Evolutionary conservation across 148 eudicot genomes (phyloP), one percentile per base, ranked within the genome.

Genomic region (Rhododendron kiyosumense): DNA sequence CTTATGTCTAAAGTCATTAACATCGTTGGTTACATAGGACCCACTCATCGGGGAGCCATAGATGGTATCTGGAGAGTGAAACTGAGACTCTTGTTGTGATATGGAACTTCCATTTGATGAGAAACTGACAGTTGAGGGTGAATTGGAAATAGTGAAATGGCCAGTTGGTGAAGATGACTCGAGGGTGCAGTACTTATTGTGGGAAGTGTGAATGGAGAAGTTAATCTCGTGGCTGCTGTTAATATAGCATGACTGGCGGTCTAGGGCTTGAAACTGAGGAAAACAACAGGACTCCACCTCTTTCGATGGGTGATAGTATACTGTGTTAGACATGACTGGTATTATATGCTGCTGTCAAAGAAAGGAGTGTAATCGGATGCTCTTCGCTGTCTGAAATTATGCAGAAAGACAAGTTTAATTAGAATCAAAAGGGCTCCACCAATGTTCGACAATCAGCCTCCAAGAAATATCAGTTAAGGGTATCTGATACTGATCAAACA

Each of bases 81-180:
- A 87, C 1, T 86, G 91, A 46, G 78, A 83, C 43, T 89, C 89
- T 81, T 85, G 84, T 71, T 87, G 90, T 4, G 92, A 91, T 57
- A 85, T 69, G 45, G 89, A 88, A 81, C 89, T 90, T 67, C 85
- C 92, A 32, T 73, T 84, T 69, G 91, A 36, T 52, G 90, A 81
- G 88, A 90, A 90, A 88, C 81, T 81, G 84, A 89, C 41, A 80
- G 86, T 84, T 26, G 92, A 86, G 3, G 91, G 71, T 34, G 86
- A 90, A 71, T 83, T 86, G 36, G 85, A 83, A 61, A 87, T 46
- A 24, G 86, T 38, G 83, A 61, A 88, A 63, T 77, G 78, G 24
- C 92, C 89, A 4, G 86, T 77, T 34, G 88, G 87, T 34, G 92
- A 69, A 36, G 91, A 92, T 46, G 92, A 91, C 43, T 92, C 94